Percentiles rank a stretch among this genome's conserved stretches.
Conservation (phyloP, 106 monocot species). For the Iris macrosiphon region DNA sequence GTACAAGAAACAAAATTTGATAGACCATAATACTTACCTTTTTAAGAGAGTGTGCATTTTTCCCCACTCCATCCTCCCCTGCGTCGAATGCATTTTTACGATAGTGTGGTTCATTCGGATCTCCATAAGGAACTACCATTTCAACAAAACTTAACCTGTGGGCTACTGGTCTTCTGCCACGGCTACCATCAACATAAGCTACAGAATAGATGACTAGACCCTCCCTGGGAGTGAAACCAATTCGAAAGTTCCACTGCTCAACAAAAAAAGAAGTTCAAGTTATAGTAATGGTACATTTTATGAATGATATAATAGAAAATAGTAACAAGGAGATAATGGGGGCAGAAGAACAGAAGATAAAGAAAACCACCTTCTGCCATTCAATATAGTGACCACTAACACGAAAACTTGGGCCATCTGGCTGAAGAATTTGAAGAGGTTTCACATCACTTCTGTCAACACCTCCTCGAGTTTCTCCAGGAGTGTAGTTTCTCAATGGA, state of each 20-base stretch:
- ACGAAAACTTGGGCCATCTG: constrained; percentile 91
- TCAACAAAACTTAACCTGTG: constrained; percentile 91
- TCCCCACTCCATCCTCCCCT: constrained; percentile 87
- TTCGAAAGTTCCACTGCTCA: constrained; percentile 85
- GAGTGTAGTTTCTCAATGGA: constrained; percentile 87
- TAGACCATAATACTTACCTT: constrained; percentile 29
- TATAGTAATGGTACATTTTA: too few relatives aligned
- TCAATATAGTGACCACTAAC: constrained; percentile 81
- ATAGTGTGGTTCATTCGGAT: constrained; percentile 94
- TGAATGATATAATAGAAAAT: too few relatives aligned
- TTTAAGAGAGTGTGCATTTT: constrained; percentile 91
- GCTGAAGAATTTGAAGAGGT: constrained; percentile 74
- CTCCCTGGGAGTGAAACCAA: constrained; percentile 90
- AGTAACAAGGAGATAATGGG: background rate
- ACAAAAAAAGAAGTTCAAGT: constrained; percentile 1
- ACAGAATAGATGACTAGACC: constrained; percentile 87
- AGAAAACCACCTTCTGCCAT: constrained; percentile 78
- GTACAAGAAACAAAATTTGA: background rate
- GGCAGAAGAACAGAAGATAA: background rate
- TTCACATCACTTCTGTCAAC: constrained; percentile 89
- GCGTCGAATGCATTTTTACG: constrained; percentile 95
- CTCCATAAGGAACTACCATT: constrained; percentile 96
- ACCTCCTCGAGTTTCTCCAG: constrained; percentile 85
- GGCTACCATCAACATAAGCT: constrained; percentile 84
- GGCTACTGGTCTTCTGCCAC: constrained; percentile 76